phyloP scores from a whole-genome alignment of 1,284 basidiomycete species.

The Rhodofomes roseus region DNA sequence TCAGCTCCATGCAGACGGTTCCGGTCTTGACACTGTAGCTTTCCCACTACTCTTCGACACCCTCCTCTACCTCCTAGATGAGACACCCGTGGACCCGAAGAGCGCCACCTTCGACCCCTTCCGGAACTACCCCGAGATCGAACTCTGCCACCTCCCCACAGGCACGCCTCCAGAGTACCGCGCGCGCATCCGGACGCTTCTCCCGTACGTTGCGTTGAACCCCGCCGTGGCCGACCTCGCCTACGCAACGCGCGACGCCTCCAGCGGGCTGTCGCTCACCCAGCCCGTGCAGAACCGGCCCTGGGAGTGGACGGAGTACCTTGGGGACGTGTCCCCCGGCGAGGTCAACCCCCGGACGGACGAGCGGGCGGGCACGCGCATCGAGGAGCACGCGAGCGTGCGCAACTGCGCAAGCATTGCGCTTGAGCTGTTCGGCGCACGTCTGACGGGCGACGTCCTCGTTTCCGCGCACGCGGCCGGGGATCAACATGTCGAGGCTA shows the following conservation, averaged over 20 bases:
- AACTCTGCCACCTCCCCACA: slow-evolving; percentile 46
- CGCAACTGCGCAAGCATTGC: slow-evolving; percentile 72
- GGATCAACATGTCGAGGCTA: slow-evolving; percentile 38
- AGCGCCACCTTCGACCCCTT: slow-evolving; percentile 50
- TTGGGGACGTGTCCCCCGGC: slow-evolving; percentile 51
- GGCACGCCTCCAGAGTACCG: slow-evolving; percentile 58
- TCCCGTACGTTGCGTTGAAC: slow-evolving; percentile 49
- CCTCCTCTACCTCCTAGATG: slow-evolving; percentile 67
- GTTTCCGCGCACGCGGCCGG: slow-evolving; percentile 20
- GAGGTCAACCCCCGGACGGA: slow-evolving; percentile 41
- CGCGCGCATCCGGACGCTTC: slow-evolving; percentile 50
- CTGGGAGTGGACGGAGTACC: slow-evolving; percentile 82
- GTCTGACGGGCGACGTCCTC: slow-evolving; percentile 58
- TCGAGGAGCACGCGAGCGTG: slow-evolving; percentile 39
- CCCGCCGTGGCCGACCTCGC: slow-evolving; percentile 53
- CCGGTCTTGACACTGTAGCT: slow-evolving; percentile 47
- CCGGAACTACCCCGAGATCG: slow-evolving; percentile 53
- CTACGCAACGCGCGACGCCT: slow-evolving; percentile 49
- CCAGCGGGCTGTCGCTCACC: slow-evolving; percentile 45
- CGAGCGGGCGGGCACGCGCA: slow-evolving; percentile 20
- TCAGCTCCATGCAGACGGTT: slow-evolving; percentile 50
- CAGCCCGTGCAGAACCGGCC: slow-evolving; percentile 64
- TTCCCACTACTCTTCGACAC: slow-evolving; percentile 73
- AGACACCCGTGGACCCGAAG: slow-evolving; percentile 58
- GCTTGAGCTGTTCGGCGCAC: slow-evolving; percentile 65